A percentile compares a stretch with the other conserved stretches of the same genome.
Conservation (phyloP, 441 rosid genomes). For the Dalechampia spathulata region DNA sequence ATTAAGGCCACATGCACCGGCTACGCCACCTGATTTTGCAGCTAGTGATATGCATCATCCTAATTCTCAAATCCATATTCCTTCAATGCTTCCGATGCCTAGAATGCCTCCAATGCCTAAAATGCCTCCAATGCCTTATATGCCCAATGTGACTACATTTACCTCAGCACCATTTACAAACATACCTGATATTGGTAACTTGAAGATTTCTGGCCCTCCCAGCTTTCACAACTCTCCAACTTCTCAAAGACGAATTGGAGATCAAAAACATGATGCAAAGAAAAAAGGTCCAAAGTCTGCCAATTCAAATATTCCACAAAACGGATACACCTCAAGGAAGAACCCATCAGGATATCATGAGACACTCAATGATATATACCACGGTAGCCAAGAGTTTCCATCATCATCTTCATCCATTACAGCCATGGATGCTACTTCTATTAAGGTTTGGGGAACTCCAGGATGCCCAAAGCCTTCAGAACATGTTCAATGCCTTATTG, state of each 20-base stretch:
- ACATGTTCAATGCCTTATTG: slow-evolving; percentile 28
- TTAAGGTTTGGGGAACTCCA: slow-evolving; percentile 27
- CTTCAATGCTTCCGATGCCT: not conserved
- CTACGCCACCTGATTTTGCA: slow-evolving; percentile 13
- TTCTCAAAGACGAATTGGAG: slow-evolving; percentile 20
- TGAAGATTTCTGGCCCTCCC: slow-evolving; percentile 15
- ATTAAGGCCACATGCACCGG: slow-evolving; percentile 18
- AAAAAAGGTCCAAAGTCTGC: slow-evolving; percentile 13
- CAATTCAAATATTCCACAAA: slow-evolving; percentile 11
- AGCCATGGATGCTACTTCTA: slow-evolving; percentile 4
- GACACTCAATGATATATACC: slow-evolving; percentile 5
- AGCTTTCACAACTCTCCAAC: slow-evolving; percentile 17
- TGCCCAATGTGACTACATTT: slow-evolving; percentile 2
- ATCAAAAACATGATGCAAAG: slow-evolving; percentile 16
- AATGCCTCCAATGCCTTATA: no score
- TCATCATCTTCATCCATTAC: slow-evolving; percentile 16
- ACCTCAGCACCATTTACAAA: slow-evolving; percentile 6
- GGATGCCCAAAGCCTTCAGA: slow-evolving; percentile 30
- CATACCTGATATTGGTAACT: slow-evolving; percentile 19
- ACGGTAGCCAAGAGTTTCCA: slow-evolving; percentile 4
- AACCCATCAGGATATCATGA: slow-evolving; percentile 11
- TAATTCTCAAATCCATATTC: slow-evolving; percentile 6
- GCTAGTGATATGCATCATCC: slow-evolving; percentile 11
- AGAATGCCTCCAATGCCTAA: no score
- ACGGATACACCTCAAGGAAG: slow-evolving; percentile 16